Percentiles rank a stretch among this genome's conserved stretches.
Evolutionary conservation across 2,329 filamentous ascomycete genomes (phyloP).

Genomic region (Seiridium unicorne): DNA sequence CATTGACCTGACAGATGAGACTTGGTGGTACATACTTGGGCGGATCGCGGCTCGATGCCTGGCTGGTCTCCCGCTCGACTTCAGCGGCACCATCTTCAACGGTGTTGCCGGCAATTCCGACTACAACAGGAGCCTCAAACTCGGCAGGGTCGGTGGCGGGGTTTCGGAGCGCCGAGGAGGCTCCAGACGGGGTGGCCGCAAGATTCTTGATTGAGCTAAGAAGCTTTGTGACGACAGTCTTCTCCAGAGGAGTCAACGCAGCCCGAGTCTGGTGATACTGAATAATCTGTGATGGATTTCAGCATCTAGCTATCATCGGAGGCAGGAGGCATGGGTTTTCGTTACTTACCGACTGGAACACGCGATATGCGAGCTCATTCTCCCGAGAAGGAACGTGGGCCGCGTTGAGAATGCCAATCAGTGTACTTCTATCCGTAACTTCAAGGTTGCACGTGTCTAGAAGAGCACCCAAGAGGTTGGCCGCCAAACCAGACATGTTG

Average conservation of each 20-base stretch:
- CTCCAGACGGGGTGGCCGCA: neutral
- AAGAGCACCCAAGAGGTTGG: neutral
- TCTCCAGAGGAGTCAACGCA: neutral
- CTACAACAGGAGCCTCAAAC: neutral
- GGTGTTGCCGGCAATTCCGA: no score
- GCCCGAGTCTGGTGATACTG: neutral
- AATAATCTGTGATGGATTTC: neutral
- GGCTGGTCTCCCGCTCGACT: no score
- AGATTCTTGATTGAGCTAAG: neutral
- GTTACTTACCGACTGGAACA: neutral
- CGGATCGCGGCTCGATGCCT: no score
- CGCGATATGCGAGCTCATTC: neutral
- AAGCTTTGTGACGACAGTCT: neutral
- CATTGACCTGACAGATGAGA: no score
- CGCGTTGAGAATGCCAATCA: neutral
- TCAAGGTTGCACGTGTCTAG: neutral
- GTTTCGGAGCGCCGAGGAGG: neutral
- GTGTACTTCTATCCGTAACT: neutral
- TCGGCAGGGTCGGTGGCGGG: neutral
- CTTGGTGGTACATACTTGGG: no score
- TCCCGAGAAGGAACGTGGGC: neutral
- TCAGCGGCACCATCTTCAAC: no score
- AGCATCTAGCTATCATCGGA: neutral
- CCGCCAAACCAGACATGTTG: neutral
- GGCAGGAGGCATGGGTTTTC: neutral